phyloP scores from a whole-genome alignment of 345 rosid genomes.

The Dipteronia sinensis region DNA sequence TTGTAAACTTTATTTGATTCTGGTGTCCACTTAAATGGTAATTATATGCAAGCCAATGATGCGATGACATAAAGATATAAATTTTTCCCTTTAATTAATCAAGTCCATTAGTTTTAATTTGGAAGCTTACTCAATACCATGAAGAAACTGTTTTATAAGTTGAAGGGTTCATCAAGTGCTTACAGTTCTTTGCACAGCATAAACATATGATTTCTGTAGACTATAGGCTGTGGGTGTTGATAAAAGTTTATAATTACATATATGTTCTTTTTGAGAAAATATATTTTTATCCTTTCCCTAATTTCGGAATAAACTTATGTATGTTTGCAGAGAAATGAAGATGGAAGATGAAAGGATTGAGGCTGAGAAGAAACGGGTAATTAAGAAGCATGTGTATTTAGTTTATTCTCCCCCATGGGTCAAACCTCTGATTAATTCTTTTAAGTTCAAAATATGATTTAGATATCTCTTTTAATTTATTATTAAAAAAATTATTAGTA shows the following conservation, averaged over 20 bases:
- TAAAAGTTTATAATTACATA: background rate
- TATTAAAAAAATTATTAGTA: background rate
- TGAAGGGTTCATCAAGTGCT: background rate
- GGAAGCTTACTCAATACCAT: background rate
- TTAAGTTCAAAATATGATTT: constrained; percentile 14
- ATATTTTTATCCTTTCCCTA: background rate
- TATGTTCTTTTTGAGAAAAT: background rate
- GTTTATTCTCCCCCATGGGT: background rate
- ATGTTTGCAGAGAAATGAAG: constrained; percentile 65
- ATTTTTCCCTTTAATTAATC: background rate
- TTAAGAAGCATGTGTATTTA: background rate
- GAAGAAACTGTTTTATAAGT: background rate
- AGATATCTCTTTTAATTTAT: background rate
- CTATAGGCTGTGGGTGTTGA: background rate
- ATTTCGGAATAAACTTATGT: background rate
- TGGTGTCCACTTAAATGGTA: background rate
- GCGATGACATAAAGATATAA: background rate
- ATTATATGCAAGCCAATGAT: background rate
- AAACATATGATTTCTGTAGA: background rate
- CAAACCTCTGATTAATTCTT: background rate
- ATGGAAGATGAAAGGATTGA: constrained; percentile 86
- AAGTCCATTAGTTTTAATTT: background rate
- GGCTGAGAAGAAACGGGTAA: constrained; percentile 93
- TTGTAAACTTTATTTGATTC: background rate
- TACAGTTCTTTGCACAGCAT: background rate